phyloP scores from a whole-genome alignment of 2,329 filamentous ascomycete species.

The Chaetomium sp. region DNA sequence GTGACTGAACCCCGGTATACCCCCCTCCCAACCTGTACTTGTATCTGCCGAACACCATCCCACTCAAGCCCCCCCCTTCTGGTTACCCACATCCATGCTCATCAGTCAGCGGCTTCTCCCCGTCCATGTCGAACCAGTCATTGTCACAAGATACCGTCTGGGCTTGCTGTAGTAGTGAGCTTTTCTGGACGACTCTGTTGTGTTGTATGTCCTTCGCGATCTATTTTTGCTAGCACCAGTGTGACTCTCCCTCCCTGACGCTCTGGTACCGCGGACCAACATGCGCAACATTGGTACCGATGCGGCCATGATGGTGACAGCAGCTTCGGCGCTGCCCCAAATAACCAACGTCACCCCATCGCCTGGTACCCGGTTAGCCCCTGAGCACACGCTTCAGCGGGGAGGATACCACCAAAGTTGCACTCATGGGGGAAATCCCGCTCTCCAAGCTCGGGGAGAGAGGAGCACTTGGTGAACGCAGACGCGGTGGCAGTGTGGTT shows the following conservation, averaged over 20 bases:
- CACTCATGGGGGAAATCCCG: conserved; percentile 32
- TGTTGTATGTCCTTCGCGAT: conserved; percentile 22
- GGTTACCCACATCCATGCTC: neutral
- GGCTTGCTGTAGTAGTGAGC: conserved; percentile 33
- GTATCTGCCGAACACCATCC: neutral
- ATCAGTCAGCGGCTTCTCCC: conserved; percentile 4
- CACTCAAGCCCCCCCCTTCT: neutral
- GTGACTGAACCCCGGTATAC: neutral
- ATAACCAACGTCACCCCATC: conserved; percentile 33
- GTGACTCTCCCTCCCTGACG: conserved; percentile 9
- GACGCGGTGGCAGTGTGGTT: conserved; percentile 5
- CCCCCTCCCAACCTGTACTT: neutral
- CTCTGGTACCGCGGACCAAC: conserved; percentile 23
- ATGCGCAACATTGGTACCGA: conserved; percentile 34
- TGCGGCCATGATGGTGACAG: conserved; percentile 35
- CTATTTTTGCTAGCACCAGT: conserved; percentile 9
- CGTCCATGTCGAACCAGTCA: conserved; percentile 32
- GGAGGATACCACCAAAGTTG: neutral
- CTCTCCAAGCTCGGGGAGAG: conserved; percentile 30
- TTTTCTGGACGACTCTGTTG: conserved; percentile 21
- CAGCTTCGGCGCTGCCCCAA: conserved; percentile 33
- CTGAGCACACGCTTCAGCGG: neutral
- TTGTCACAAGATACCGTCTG: conserved; percentile 32
- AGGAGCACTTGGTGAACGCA: conserved; percentile 32
- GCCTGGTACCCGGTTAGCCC: conserved; percentile 20